Percentiles rank a stretch among this genome's conserved stretches.
These are phyloP conservation scores for Emergomyces pasteurianus DNA, from an alignment of 2,329 filamentous ascomycete species.

Conservation along the genomic window DNA sequence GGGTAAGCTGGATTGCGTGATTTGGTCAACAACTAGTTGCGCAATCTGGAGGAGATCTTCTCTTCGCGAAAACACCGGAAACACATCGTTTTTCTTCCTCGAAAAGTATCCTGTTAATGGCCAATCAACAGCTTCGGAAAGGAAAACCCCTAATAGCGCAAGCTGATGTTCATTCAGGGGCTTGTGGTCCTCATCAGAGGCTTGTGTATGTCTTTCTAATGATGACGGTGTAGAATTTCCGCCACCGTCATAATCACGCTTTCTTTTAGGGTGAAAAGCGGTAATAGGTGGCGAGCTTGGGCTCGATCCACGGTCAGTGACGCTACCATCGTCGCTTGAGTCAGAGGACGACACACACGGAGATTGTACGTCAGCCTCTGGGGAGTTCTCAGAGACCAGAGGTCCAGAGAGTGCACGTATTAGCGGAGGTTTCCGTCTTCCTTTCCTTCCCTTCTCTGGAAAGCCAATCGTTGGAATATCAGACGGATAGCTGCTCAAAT, in stretches of 20 bases:
- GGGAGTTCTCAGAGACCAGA: background rate
- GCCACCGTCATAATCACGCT: constrained; percentile 23
- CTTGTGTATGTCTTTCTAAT: constrained; percentile 16
- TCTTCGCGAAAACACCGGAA: constrained; percentile 22
- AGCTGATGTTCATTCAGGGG: constrained; percentile 20
- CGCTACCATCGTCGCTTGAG: constrained; percentile 11
- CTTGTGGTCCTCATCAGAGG: constrained; percentile 12
- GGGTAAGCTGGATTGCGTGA: constrained; percentile 33
- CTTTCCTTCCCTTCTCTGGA: constrained; percentile 15
- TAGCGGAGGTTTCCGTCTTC: background rate
- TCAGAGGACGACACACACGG: constrained; percentile 19
- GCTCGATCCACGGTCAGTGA: constrained; percentile 11
- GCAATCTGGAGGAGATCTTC: constrained; percentile 29
- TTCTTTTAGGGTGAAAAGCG: constrained; percentile 21
- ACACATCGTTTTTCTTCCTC: constrained; percentile 19
- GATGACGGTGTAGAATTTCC: constrained; percentile 20
- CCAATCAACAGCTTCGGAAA: constrained; percentile 30
- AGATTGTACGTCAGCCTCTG: constrained; percentile 2
- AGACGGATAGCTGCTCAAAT: constrained; percentile 7
- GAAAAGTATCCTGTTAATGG: constrained; percentile 30
- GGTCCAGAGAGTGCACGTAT: background rate
- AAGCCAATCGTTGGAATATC: constrained; percentile 30
- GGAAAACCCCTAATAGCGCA: constrained; percentile 27
- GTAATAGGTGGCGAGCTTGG: constrained; percentile 12
- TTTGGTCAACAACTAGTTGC: constrained; percentile 31